These are phyloP conservation scores for Cladosporium sp. DNA, from an alignment of 2,329 filamentous ascomycete genomes.

Conservation along the genomic window DNA sequence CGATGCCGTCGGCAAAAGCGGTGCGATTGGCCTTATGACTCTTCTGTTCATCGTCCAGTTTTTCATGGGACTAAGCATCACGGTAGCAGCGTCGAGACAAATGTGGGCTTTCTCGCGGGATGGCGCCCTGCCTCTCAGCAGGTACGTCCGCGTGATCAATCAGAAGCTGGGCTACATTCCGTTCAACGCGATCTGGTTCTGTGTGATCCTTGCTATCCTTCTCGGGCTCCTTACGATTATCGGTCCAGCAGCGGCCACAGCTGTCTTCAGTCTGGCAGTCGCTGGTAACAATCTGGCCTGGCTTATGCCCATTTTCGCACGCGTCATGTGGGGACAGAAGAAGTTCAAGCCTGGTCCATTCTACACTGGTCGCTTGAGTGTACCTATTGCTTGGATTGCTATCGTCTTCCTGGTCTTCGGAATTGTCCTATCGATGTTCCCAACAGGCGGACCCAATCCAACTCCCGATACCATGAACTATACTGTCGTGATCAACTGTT, in stretches of 20 bases:
- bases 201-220: slow-evolving; percentile 47
- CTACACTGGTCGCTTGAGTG: slow-evolving; percentile 53
- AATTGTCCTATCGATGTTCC: slow-evolving; percentile 57
- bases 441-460: slow-evolving; percentile 51
- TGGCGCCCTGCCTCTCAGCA: slow-evolving; percentile 57
- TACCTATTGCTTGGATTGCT: slow-evolving; percentile 51
- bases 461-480: slow-evolving; percentile 56
- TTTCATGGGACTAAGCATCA: slow-evolving; percentile 56
- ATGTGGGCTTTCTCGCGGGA: slow-evolving; percentile 62
- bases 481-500: slow-evolving; percentile 57
- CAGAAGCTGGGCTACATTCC: slow-evolving; percentile 55
- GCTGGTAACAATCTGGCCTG: slow-evolving; percentile 60
- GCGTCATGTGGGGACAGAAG: slow-evolving; percentile 54
- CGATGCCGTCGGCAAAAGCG: slow-evolving; percentile 56
- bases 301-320: slow-evolving; percentile 55
- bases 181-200: slow-evolving; percentile 53
- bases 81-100: slow-evolving; percentile 57
- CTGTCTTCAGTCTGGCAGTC: slow-evolving; percentile 57
- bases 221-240: slow-evolving; percentile 58
- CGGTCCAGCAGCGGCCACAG: slow-evolving; percentile 53
- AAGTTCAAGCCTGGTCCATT: slow-evolving; percentile 58
- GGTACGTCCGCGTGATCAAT: slow-evolving; percentile 54
- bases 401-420: slow-evolving; percentile 54
- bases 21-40: slow-evolving; percentile 56
- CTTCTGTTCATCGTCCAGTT: slow-evolving; percentile 59